Evolutionary conservation across 2,329 filamentous ascomycete genomes (phyloP).

Genomic region (Amauroascus niger): DNA sequence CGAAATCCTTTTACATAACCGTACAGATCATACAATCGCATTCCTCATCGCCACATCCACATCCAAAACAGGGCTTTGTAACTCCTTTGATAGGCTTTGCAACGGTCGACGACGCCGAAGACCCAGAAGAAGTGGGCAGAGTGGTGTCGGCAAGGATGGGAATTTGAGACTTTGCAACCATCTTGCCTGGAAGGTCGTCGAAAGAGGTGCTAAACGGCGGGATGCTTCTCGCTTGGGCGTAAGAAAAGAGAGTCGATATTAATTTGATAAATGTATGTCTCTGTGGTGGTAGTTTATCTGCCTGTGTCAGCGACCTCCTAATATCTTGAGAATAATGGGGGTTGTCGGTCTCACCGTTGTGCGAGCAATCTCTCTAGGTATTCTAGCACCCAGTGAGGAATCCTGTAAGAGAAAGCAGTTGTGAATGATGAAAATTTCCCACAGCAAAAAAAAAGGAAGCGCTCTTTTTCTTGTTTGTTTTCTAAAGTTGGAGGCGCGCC

Average conservation of each 20-base stretch:
- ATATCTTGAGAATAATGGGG: no score
- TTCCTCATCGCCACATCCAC: slow-evolving; percentile 34
- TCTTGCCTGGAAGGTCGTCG: not conserved
- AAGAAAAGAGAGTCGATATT: not conserved
- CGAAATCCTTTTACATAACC: slow-evolving; percentile 28
- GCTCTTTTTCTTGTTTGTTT: no score
- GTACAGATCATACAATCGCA: slow-evolving; percentile 36
- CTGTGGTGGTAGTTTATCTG: not conserved
- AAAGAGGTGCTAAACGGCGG: no score
- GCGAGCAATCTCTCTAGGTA: no score
- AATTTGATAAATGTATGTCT: not conserved
- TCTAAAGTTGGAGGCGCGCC: no score
- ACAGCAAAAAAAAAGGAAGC: no score
- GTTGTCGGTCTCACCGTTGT: no score
- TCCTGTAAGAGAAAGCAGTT: no score
- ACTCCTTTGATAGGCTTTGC: slow-evolving; percentile 32
- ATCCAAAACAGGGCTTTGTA: slow-evolving; percentile 35
- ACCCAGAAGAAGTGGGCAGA: slow-evolving; percentile 28
- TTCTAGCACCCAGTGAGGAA: no score
- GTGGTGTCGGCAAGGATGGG: slow-evolving; percentile 25
- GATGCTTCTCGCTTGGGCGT: not conserved
- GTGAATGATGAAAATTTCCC: no score
- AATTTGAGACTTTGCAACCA: slow-evolving; percentile 14
- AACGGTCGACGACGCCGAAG: slow-evolving; percentile 27
- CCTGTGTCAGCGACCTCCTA: no score